Percentiles rank a stretch among this genome's conserved stretches.
These are phyloP conservation scores for barley (Hordeum vulgare) DNA, from an alignment of 176 grass and related monocot species.

Conservation along the genomic window MorexV3_pseudomolecules_assembly NC_058518.1:365556713-365557212, in stretches of 20 bases:
- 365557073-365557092: neutral
- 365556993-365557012: conserved; percentile 30
- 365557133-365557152: neutral
- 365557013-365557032: conserved; percentile 20
- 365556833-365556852: conserved; percentile 21
- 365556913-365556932: conserved; percentile 31
- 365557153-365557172: neutral
- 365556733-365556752: conserved; percentile 54
- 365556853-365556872: conserved; percentile 40
- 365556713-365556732: conserved; percentile 71
- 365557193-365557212: no score
- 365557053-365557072: neutral
- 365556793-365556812: conserved; percentile 15
- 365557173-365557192: no score
- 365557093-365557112: neutral
- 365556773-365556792: conserved; percentile 20
- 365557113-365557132: neutral
- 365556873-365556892: conserved; percentile 26
- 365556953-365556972: conserved; percentile 35
- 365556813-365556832: conserved; percentile 30
- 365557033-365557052: neutral
- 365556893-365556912: conserved; percentile 42
- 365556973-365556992: conserved; percentile 26
- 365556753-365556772: neutral
- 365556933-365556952: conserved; percentile 31